Evolutionary conservation across 768 basidiomycete species (phyloP).

Genomic region (Lentinula sp.): DNA sequence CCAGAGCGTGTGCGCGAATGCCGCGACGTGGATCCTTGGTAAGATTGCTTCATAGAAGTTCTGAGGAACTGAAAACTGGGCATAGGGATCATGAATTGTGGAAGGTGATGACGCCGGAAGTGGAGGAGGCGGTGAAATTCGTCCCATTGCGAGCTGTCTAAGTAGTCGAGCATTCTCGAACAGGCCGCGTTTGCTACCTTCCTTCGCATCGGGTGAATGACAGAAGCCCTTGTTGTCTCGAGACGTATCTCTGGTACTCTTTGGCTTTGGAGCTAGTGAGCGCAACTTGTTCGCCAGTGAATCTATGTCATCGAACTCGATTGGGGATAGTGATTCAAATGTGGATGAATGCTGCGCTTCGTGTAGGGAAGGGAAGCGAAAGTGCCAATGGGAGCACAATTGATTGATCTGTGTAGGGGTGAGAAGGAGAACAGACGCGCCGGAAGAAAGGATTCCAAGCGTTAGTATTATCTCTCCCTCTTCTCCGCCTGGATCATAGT

Average conservation of each 20-base stretch:
- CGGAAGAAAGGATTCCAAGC: background rate
- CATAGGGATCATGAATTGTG: background rate
- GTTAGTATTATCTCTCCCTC: background rate
- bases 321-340: background rate
- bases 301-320: constrained; percentile 1
- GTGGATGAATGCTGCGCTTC: background rate
- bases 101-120: background rate
- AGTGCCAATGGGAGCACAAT: background rate
- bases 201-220: background rate
- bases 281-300: background rate
- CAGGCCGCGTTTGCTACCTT: background rate
- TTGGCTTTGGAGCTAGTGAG: background rate
- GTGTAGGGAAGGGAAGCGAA: background rate
- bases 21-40: background rate
- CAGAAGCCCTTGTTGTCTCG: background rate
- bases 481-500: background rate
- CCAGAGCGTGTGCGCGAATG: background rate
- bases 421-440: background rate
- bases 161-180: background rate
- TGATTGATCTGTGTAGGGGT: background rate
- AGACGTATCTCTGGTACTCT: background rate
- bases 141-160: background rate
- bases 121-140: background rate
- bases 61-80: background rate
- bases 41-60: background rate